phyloP scores from a whole-genome alignment of 1,139 yeast species.

The Kurtzmaniella quercitrusa region DNA sequence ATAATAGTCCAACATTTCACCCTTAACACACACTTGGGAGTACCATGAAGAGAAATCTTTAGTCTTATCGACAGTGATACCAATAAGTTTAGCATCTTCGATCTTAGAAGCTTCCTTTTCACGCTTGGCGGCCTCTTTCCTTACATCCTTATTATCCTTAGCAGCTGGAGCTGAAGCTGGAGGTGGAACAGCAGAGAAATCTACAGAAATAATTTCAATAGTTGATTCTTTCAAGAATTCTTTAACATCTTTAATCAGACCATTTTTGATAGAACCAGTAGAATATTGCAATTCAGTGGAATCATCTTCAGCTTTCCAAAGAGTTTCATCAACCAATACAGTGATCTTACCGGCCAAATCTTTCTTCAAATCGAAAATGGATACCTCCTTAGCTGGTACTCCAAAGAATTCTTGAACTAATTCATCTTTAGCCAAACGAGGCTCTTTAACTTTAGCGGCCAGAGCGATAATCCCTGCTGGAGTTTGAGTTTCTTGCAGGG shows the following conservation, averaged over 20 bases:
- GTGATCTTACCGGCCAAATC: constrained; percentile 61
- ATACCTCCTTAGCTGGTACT: constrained; percentile 60
- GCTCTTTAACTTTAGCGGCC: constrained; percentile 73
- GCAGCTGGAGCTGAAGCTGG: constrained; percentile 32
- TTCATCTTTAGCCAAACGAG: constrained; percentile 83
- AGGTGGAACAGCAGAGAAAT: constrained; percentile 50
- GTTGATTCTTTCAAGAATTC: constrained; percentile 55
- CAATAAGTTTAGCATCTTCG: constrained; percentile 90
- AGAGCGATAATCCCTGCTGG: constrained; percentile 64
- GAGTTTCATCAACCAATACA: constrained; percentile 58
- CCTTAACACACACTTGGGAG: constrained; percentile 90
- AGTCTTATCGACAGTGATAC: constrained; percentile 91
- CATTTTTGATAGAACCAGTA: constrained; percentile 56
- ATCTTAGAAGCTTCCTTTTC: constrained; percentile 51
- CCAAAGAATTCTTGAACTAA: constrained; percentile 65
- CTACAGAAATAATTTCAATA: constrained; percentile 52
- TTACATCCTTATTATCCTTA: constrained; percentile 21
- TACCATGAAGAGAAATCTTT: constrained; percentile 96
- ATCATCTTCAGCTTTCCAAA: constrained; percentile 34
- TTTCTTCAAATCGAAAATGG: constrained; percentile 54
- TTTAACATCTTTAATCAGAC: constrained; percentile 48
- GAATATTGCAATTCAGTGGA: constrained; percentile 48
- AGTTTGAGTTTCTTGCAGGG: constrained; percentile 66
- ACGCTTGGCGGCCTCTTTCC: constrained; percentile 22
- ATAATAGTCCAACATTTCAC: constrained; percentile 97